Evolutionary conservation across 495 filamentous ascomycete genomes (phyloP), one percentile per base, ranked within the genome.

Genomic region (Penicillium macrosclerotiorum): DNA sequence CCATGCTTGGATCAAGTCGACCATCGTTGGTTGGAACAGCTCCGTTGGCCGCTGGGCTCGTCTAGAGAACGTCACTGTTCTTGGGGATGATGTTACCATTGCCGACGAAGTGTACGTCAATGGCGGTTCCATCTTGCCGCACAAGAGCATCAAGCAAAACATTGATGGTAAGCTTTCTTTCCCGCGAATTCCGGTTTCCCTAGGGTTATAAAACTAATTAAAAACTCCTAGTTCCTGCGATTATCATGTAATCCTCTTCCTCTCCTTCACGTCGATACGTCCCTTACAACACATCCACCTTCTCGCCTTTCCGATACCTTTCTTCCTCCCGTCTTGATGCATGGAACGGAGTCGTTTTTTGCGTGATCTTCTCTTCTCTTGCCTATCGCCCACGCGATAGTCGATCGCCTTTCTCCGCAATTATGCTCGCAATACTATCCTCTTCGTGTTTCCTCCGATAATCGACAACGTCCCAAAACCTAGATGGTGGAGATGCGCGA

Each of bases 21-120:
- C 93, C 55, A 99, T 99, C 63, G 92, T 99, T 9, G 93, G 93
- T 54, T 99, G 93, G 93, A 97, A 97, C 76, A 95, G 89, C 76
- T 85, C 84, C 25, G 89, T 99, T 26, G 93, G 93, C 49, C 84
- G 83, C 57, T 99, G 93, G 93, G 92, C 93, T 45, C 84, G 93
- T 49, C 73, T 99, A 59, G 93, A 99, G 78, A 98, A 98, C 60
- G 93, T 99, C 19, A 89, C 86, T 2, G 93, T 99, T 37, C 80
- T 99, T 32, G 93, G 93, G 53, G 94, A 99, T 68, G 93, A 99
- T 67, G 93, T 99, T n/a, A 96, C 89, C 43, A 95, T 99, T 65
- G 90, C 88, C 38, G 93, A 99, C 63, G 93, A 99, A 71, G 85
- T 99, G 30, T 97, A 99, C 67, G 94, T 97, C 64, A 99, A 99